Evolutionary conservation across 208 protist genomes (phyloP), one percentile per base, ranked within the genome.

Genomic region (Leishmania tropica): DNA sequence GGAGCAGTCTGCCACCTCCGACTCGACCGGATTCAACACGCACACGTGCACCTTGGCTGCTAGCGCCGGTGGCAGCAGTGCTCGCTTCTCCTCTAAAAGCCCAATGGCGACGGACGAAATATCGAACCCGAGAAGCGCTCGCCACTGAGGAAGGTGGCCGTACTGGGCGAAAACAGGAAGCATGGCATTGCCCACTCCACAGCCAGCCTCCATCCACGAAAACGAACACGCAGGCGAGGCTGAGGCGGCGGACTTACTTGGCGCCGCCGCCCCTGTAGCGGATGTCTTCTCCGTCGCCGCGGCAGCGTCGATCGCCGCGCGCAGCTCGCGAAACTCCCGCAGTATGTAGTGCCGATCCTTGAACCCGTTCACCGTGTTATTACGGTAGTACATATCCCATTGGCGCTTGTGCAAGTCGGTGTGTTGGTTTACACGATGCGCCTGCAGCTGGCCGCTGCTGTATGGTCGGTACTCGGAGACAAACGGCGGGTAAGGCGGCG

Each of bases 111-210:
- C 91, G 35, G 88, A 84, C 7, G 96, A 97, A 62, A 99, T 97
- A 79, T 99, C 98, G 76, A 98, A 98, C 7, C 88, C 95, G 11
- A 96, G 80, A 78, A 96, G 76, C 47, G 76, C 64, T 21, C 85
- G 83, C 89, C 97, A 96, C 45, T 85, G 87, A 28, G 83, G 62
- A 24, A 98, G 79, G 68, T 94, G 67, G 10, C 94, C 90, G 76
- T 96, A 96, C 76, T 94, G 85, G 42, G 94, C 85, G 21, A 98
- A 86, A 67, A 99, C 80, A 10, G 98, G 97, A 62, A 98, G 85
- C 74, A 98, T 89, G 3, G 98, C 95, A 78, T 99, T 99, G 15
- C 98, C 98, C 48, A 99, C 98, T n/a, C 98, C 98, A 88, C 98
- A 99, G 13, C 98, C 98, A 5, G 93, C 90, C 83, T 99, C 97